These are phyloP conservation scores for Marsdenia floribunda DNA, from an alignment of 257 asterid species.

Conservation along the genomic window DNA sequence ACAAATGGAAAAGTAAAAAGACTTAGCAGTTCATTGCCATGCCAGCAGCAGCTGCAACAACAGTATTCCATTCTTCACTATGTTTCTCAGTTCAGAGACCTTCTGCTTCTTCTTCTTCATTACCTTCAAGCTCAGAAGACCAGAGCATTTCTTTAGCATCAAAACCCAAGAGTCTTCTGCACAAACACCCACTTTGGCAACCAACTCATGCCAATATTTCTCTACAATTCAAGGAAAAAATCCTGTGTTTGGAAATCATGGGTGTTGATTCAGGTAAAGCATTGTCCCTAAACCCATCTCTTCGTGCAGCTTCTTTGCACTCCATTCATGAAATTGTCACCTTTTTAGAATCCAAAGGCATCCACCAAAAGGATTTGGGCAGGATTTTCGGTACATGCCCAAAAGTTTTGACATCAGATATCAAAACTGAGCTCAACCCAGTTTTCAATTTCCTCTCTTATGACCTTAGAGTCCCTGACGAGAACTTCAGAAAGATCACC, in stretches of 20 bases:
- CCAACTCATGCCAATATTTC: conserved; percentile 64
- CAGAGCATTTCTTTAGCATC: conserved; percentile 24
- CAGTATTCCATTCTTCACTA: conserved; percentile 43
- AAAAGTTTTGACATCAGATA: conserved; percentile 57
- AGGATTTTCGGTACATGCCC: conserved; percentile 91
- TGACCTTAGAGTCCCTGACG: conserved; percentile 60
- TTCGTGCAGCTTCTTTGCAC: conserved; percentile 52
- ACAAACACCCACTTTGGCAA: conserved; percentile 62
- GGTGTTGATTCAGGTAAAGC: conserved; percentile 90
- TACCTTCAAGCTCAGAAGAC: conserved; percentile 23
- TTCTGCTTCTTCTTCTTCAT: conserved; percentile 21
- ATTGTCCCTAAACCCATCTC: conserved; percentile 63
- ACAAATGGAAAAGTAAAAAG: too few species aligned
- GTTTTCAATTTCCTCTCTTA: conserved; percentile 62
- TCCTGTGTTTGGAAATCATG: conserved; percentile 87
- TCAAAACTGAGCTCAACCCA: conserved; percentile 49
- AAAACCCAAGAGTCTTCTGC: conserved; percentile 59
- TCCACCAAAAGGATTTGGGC: conserved; percentile 75
- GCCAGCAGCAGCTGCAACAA: conserved; percentile 30
- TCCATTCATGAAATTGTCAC: conserved; percentile 59
- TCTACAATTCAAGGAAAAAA: conserved; percentile 77
- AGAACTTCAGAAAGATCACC: conserved; percentile 48
- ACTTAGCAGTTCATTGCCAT: conserved; percentile 15
- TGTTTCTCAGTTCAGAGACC: conserved; percentile 41
- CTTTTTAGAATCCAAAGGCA: conserved; percentile 82